Percentiles rank a stretch among this genome's conserved stretches.
Conservation (phyloP, 495 filamentous ascomycete species). For the Aspergillus haitiensis region DNA sequence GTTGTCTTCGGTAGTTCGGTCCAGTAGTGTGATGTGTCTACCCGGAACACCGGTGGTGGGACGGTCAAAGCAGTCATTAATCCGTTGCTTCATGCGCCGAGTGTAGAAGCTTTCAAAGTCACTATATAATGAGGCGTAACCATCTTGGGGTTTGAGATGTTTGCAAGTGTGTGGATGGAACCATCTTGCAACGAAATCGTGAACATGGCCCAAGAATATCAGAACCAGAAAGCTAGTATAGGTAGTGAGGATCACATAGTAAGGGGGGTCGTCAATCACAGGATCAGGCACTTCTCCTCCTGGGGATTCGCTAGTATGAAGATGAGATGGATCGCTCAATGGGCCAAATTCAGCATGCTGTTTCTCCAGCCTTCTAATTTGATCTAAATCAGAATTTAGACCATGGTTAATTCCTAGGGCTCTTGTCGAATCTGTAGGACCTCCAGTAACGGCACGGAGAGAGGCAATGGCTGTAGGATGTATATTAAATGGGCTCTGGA, state of each 20-base stretch:
- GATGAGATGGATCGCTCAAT: slow-evolving; percentile 65
- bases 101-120: slow-evolving; percentile 96
- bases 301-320: slow-evolving; percentile 70
- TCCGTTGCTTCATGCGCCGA: slow-evolving; percentile 78
- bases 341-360: slow-evolving; percentile 83
- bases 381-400: slow-evolving; percentile 46
- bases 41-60: slow-evolving; percentile 87
- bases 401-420: neutral
- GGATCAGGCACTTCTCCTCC: slow-evolving; percentile 69
- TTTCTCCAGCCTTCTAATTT: slow-evolving; percentile 61
- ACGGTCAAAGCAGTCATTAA: slow-evolving; percentile 86
- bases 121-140: slow-evolving; percentile 84
- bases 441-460: slow-evolving; percentile 25
- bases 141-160: slow-evolving; percentile 69
- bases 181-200: slow-evolving; percentile 85
- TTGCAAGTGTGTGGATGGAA: slow-evolving; percentile 70
- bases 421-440: slow-evolving; percentile 15
- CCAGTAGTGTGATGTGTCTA: slow-evolving; percentile 77
- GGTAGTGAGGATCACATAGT: slow-evolving; percentile 86
- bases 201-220: slow-evolving; percentile 81
- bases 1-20: slow-evolving; percentile 77
- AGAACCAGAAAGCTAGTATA: slow-evolving; percentile 89
- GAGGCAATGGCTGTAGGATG: slow-evolving; percentile 22
- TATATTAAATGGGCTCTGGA: slow-evolving; percentile 2
- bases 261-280: slow-evolving; percentile 82